Base-by-base conservation (phyloP, 83 land plant genomes). In the Isoetes engelmannii region DNA sequence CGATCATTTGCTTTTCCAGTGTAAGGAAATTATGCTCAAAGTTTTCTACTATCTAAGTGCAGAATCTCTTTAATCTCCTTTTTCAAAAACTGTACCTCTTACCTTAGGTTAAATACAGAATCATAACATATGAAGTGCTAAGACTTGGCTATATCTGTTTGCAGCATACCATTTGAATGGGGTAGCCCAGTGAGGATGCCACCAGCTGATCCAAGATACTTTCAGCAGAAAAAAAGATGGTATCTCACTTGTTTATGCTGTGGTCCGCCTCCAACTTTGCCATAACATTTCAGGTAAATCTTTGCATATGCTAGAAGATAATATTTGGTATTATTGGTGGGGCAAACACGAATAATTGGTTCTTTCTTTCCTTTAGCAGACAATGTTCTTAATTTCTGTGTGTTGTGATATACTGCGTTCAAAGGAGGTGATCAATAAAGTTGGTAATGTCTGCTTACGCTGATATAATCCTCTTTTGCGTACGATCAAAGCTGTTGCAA, bases 131-230 rank as follows among this genome's bases (percentile, higher is more conserved):
- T 12, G 13, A 12, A 51, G 1, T 51, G 13, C 13, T 15, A 51
- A 17, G 17, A 51, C 62, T 59, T 28, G 37, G 37, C 37, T 28
- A 28, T 28, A 0, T 28, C 37, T 28, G 37, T 28, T 15, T 12
- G 18, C 62, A 59, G 62, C 28, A 19, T 59, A 19, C 62, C 62
- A 59, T 59, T 59, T 18, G 62, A 59, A 59, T 59, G 62, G 62
- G 62, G 28, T 7, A 59, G 62, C 19, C 62, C 62, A 12, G 62
- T 18, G 12, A 12, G 62, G 19, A 59, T 59, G 62, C 62, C 62
- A 19, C 62, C 62, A 10, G 28, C 62, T 8, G 62, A 12, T 18
- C 18, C 10, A 18, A 59, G 62, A 12, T 59, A 12, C 62, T 4
- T 20, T 20, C 62, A 19, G 9, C 18, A 59, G 18, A 59, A 59